Evolutionary conservation across 208 protist genomes (phyloP).

Genomic region (Trypanosoma avium): DNA sequence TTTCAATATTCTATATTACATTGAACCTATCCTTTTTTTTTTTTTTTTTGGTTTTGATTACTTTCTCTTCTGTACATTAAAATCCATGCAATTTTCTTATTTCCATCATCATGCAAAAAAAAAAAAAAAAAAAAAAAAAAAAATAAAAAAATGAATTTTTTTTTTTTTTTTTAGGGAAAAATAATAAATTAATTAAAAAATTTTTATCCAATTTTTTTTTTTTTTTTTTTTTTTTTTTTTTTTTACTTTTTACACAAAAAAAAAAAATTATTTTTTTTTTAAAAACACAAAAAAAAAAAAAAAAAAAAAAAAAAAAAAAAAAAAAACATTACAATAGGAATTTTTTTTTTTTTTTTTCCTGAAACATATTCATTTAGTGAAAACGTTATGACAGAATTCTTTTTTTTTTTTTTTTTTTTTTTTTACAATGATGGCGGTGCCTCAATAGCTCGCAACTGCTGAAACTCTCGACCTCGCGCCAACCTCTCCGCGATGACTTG

Average conservation of each 20-base stretch:
- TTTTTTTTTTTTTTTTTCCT: slow-evolving; percentile 1
- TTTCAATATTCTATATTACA: too few relatives aligned
- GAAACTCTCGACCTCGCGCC: background rate
- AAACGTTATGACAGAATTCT: background rate
- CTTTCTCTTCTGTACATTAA: too few relatives aligned
- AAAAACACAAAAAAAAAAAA: slow-evolving; percentile 13
- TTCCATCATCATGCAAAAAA: background rate
- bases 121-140: background rate
- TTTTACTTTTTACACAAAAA: too few relatives aligned
- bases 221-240: too few relatives aligned
- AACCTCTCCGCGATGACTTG: background rate
- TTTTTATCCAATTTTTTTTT: too few relatives aligned
- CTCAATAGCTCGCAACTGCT: background rate
- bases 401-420: background rate
- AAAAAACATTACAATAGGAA: background rate
- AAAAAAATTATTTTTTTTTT: slow-evolving; percentile 8
- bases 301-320: slow-evolving; percentile 9
- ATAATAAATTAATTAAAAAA: too few relatives aligned
- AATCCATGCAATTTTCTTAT: too few relatives aligned
- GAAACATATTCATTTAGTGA: background rate
- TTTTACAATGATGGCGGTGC: background rate
- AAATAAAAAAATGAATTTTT: background rate
- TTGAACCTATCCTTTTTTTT: background rate
- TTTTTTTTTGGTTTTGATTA: too few relatives aligned
- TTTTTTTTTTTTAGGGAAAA: too few relatives aligned